Base-by-base conservation (phyloP, 129 eudicot species). In the Artemisia annua region DNA sequence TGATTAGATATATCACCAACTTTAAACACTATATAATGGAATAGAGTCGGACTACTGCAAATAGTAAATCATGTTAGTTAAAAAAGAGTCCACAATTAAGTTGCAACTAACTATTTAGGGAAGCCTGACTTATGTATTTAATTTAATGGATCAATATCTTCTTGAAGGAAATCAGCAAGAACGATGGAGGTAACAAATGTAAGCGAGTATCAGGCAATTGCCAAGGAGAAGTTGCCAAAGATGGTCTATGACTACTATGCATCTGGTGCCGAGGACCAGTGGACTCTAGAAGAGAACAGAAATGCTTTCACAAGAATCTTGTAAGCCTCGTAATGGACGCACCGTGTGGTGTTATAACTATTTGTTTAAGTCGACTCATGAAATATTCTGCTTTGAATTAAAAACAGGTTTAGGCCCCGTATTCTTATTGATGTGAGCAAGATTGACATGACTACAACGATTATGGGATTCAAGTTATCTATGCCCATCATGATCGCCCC, bases 401-500 rank as follows among this genome's bases (percentile, higher is more conserved):
- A 12, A 20, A 67, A 71, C 87, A 88, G 97, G 83, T 87, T 91
- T 78, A 81, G 95, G 53, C 95, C 97, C 35, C 86, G 97, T 7
- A 85, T 90, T 72, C 91, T 90, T 64, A 83, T 87, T 70, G 96
- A 90, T 77, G 93, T 87, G 53, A 85, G 88, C 87, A 87, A 71
- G 73, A 90, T 90, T 58, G 90, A 90, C 79, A 83, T 87, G 82
- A 56, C 85, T 19, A 83, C 97, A 32, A 85, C 89, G 24, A 76
- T 91, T 24, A 75, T 91, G 86, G 97, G 97, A 52, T 87, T 77
- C 86, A 85, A 87, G 74, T 78, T 87, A 62, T 85, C 95, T 10
- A 85, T 85, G 91, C 97, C 97, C 10, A 91, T 91, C 64, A 88
- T 91, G 91, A 63, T 91, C 65, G 97, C 97, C 74, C 97, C 97